Evolutionary conservation across 305 asterid genomes (phyloP).

Genomic region (Ilex paraguariensis): DNA sequence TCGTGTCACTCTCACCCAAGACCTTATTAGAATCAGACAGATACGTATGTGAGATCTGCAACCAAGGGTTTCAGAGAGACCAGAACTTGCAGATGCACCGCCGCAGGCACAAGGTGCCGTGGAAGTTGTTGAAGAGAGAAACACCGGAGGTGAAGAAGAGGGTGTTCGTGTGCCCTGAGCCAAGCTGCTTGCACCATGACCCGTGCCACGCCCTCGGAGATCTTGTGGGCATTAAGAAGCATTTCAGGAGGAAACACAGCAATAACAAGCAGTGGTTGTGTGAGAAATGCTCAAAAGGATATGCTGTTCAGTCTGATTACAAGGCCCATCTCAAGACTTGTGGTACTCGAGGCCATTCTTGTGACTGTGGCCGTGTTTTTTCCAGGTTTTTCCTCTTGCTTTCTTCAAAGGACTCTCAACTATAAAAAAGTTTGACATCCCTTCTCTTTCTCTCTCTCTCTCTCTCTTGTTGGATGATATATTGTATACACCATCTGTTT

Average conservation of each 20-base stretch:
- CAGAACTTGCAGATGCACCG: constrained; percentile 95
- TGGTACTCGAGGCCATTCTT: constrained; percentile 51
- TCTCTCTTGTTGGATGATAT: too few relatives aligned
- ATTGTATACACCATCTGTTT: too few relatives aligned
- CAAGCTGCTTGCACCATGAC: constrained; percentile 47
- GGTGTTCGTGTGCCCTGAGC: constrained; percentile 53
- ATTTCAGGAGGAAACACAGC: constrained; percentile 46
- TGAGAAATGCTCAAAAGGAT: constrained; percentile 48
- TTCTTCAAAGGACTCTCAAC: too few relatives aligned
- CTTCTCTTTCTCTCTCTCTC: too few relatives aligned
- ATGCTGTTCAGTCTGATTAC: constrained; percentile 54
- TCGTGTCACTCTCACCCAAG: constrained; percentile 71
- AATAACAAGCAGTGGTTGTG: constrained; percentile 52
- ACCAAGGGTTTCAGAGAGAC: constrained; percentile 85
- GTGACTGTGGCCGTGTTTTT: constrained; percentile 52
- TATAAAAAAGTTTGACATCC: too few relatives aligned
- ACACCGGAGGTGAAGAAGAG: constrained; percentile 35
- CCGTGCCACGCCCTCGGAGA: constrained; percentile 57
- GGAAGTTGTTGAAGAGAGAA: constrained; percentile 83
- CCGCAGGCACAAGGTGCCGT: constrained; percentile 79
- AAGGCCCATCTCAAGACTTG: constrained; percentile 59
- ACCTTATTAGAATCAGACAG: constrained; percentile 82
- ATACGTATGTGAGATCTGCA: constrained; percentile 95
- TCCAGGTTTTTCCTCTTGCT: constrained; percentile 24
- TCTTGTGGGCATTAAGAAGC: constrained; percentile 53